Evolutionary conservation across 2,329 filamentous ascomycete species (phyloP).

Genomic region (Sarocladiaceae sp.): DNA sequence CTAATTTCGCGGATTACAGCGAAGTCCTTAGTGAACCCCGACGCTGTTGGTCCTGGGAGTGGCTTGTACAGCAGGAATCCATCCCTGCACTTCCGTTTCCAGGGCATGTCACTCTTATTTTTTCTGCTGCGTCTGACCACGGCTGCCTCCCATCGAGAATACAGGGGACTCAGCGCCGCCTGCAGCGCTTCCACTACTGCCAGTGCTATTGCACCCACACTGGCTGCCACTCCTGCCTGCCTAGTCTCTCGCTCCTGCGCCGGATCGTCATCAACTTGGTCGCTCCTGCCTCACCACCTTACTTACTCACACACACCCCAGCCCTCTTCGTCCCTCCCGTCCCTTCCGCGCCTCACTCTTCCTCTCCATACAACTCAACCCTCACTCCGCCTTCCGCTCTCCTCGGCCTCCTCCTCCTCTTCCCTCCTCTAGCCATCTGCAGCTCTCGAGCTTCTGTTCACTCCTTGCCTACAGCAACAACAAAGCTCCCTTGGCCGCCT

Average conservation of each 20-base stretch:
- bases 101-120: no score
- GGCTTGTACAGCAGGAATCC: no score
- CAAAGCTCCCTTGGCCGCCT: neutral
- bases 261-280: constrained; percentile 8
- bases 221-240: neutral
- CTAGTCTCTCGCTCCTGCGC: neutral
- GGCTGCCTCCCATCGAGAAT: no score
- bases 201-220: neutral
- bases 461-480: constrained; percentile 5
- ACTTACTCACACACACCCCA: neutral
- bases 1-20: no score
- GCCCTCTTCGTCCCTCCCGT: constrained; percentile 1
- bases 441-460: constrained; percentile 8
- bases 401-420: constrained; percentile 2
- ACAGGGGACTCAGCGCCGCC: no score
- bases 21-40: no score
- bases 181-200: no score
- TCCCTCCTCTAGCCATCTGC: neutral
- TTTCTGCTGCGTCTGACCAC: no score
- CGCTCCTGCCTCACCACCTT: constrained; percentile 6
- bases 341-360: constrained; percentile 1
- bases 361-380: neutral
- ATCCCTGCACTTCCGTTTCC: no score
- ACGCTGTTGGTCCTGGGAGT: no score
- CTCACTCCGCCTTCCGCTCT: constrained; percentile 3